Evolutionary conservation across 345 rosid species (phyloP).

Genomic region (Aquilaria yunnanensis): DNA sequence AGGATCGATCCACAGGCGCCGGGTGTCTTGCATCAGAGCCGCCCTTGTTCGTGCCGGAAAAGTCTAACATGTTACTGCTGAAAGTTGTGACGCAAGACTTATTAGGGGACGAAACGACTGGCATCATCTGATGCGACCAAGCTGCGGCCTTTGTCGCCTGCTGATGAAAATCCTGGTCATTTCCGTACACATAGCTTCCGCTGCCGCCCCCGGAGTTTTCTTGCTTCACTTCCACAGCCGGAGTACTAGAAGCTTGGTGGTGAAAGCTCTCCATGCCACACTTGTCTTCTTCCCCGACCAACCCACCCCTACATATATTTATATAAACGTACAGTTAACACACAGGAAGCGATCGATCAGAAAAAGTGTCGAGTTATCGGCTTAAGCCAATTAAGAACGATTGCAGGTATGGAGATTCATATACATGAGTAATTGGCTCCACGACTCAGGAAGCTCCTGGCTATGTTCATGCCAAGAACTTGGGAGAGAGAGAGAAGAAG

Average conservation of each 20-base stretch:
- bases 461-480: slow-evolving; percentile 47
- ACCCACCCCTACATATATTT: slow-evolving; percentile 46
- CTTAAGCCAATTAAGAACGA: too few relatives aligned
- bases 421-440: slow-evolving; percentile 87
- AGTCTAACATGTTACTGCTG: slow-evolving; percentile 61
- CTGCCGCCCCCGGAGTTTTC: slow-evolving; percentile 38
- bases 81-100: slow-evolving; percentile 59
- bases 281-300: slow-evolving; percentile 56
- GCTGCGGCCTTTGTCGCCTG: slow-evolving; percentile 22
- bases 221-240: slow-evolving; percentile 47
- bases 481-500: slow-evolving; percentile 45
- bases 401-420: slow-evolving; percentile 5
- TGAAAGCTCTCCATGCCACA: slow-evolving; percentile 39
- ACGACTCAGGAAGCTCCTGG: slow-evolving; percentile 73
- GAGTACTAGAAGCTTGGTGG: slow-evolving; percentile 42
- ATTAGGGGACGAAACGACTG: slow-evolving; percentile 44
- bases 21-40: slow-evolving; percentile 40
- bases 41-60: slow-evolving; percentile 37
- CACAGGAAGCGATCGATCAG: too few relatives aligned
- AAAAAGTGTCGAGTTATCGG: too few relatives aligned
- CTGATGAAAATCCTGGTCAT: slow-evolving; percentile 31
- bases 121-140: slow-evolving; percentile 43
- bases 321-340: not conserved
- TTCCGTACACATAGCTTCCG: slow-evolving; percentile 32
- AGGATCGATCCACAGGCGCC: slow-evolving; percentile 59